Evolutionary conservation across 768 basidiomycete species (phyloP).

Genomic region (Holtermannia corniformis): DNA sequence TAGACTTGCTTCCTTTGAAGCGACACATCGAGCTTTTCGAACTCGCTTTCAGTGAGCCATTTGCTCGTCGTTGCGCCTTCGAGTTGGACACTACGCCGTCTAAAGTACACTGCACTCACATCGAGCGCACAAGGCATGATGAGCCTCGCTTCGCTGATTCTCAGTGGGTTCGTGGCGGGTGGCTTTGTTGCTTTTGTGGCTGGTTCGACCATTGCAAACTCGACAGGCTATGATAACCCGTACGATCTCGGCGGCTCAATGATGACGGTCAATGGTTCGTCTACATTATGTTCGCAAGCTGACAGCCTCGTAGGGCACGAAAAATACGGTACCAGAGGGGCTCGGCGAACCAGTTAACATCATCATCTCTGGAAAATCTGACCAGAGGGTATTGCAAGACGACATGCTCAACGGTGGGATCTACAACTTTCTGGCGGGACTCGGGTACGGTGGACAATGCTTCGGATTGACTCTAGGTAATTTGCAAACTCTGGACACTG

Average conservation of each 20-base stretch:
- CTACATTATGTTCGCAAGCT: no score
- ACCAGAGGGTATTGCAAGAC: constrained; percentile 9
- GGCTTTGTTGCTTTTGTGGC: no score
- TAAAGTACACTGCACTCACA: no score
- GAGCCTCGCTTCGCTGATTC: no score
- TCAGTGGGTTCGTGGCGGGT: no score
- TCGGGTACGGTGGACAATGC: constrained; percentile 15
- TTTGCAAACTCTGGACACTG: constrained; percentile 10
- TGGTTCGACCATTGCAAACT: neutral
- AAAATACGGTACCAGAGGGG: constrained; percentile 4
- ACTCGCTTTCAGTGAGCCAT: no score
- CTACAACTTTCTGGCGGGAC: constrained; percentile 14
- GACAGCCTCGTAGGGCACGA: constrained; percentile 8
- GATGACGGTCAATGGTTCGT: neutral
- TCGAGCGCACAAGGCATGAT: no score
- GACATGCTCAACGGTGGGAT: constrained; percentile 11
- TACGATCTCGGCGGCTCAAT: neutral
- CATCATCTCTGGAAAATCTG: constrained; percentile 13
- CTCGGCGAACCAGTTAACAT: constrained; percentile 17
- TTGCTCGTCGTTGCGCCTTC: no score
- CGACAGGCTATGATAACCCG: neutral
- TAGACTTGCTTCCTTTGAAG: no score
- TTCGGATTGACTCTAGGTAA: constrained; percentile 12
- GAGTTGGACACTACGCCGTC: no score
- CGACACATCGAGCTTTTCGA: no score